Evolutionary conservation across 345 rosid species (phyloP).

Genomic region (Linum trigynum): DNA sequence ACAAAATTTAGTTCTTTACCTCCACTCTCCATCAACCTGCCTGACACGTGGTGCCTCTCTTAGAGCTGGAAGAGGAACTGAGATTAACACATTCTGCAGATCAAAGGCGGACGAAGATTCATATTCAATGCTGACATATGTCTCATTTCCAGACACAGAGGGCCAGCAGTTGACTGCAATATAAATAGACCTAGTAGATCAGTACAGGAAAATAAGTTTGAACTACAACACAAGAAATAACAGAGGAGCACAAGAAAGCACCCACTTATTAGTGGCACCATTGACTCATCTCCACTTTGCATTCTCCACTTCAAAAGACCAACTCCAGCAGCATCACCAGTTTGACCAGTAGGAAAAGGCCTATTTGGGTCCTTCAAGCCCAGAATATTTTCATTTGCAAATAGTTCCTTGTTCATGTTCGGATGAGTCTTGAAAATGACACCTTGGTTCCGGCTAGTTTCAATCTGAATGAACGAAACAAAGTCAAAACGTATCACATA

Average conservation of each 20-base stretch:
- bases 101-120: slow-evolving; percentile 93
- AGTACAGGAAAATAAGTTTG: slow-evolving; percentile 7
- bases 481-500: slow-evolving; percentile 12
- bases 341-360: slow-evolving; percentile 85
- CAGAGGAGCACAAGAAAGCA: background rate
- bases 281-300: slow-evolving; percentile 89
- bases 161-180: slow-evolving; percentile 98
- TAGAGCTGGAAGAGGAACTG: slow-evolving; percentile 96
- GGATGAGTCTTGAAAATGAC: slow-evolving; percentile 94
- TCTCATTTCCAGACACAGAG: slow-evolving; percentile 92
- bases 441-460: slow-evolving; percentile 73
- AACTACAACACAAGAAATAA: slow-evolving; percentile 1
- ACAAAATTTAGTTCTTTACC: slow-evolving; percentile 30
- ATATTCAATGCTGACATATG: slow-evolving; percentile 89
- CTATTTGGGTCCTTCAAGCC: slow-evolving; percentile 88
- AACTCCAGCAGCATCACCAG: slow-evolving; percentile 78
- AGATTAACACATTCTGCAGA: slow-evolving; percentile 68
- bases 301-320: slow-evolving; percentile 97
- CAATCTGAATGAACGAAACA: slow-evolving; percentile 46
- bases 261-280: slow-evolving; percentile 96
- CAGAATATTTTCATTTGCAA: slow-evolving; percentile 61
- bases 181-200: slow-evolving; percentile 14
- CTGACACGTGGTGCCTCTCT: slow-evolving; percentile 75
- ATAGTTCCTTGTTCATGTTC: slow-evolving; percentile 81
- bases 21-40: slow-evolving; percentile 94